These are phyloP conservation scores for Meira nashicola DNA, from an alignment of 1,284 basidiomycete species.

Conservation along the genomic window DNA sequence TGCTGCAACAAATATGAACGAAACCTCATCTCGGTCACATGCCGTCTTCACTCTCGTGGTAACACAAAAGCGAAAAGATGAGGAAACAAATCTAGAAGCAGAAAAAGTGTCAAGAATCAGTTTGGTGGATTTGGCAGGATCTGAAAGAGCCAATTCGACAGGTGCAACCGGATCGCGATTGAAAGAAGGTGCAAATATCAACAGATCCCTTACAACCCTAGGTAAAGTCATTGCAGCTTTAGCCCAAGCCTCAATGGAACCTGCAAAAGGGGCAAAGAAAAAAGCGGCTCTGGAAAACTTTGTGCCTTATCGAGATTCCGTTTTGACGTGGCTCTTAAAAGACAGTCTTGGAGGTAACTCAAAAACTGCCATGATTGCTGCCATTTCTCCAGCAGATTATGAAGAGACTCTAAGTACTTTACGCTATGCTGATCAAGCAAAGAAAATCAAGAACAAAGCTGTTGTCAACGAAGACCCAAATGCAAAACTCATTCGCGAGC, in stretches of 20 bases:
- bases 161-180: slow-evolving; percentile 49
- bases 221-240: slow-evolving; percentile 47
- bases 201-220: slow-evolving; percentile 35
- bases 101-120: slow-evolving; percentile 48
- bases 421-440: slow-evolving; percentile 90
- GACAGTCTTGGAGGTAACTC: slow-evolving; percentile 51
- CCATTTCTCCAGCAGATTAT: slow-evolving; percentile 94
- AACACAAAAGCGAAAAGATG: slow-evolving; percentile 36
- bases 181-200: slow-evolving; percentile 53
- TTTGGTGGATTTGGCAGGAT: slow-evolving; percentile 47
- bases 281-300: slow-evolving; percentile 36
- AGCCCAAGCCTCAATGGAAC: slow-evolving; percentile 32
- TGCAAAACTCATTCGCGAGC: slow-evolving; percentile 92
- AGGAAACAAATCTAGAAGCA: slow-evolving; percentile 36
- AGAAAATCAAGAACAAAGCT: slow-evolving; percentile 99
- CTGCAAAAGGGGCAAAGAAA: slow-evolving; percentile 34
- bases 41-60: slow-evolving; percentile 46
- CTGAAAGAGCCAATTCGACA: slow-evolving; percentile 50
- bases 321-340: slow-evolving; percentile 55
- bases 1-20: slow-evolving; percentile 49
- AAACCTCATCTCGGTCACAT: slow-evolving; percentile 45
- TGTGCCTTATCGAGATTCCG: slow-evolving; percentile 46
- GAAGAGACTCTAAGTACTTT: slow-evolving; percentile 93
- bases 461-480: slow-evolving; percentile 99
- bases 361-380: slow-evolving; percentile 67